phyloP scores from a whole-genome alignment of 1,139 yeast species.

The Entelexis sorbosivorans region DNA sequence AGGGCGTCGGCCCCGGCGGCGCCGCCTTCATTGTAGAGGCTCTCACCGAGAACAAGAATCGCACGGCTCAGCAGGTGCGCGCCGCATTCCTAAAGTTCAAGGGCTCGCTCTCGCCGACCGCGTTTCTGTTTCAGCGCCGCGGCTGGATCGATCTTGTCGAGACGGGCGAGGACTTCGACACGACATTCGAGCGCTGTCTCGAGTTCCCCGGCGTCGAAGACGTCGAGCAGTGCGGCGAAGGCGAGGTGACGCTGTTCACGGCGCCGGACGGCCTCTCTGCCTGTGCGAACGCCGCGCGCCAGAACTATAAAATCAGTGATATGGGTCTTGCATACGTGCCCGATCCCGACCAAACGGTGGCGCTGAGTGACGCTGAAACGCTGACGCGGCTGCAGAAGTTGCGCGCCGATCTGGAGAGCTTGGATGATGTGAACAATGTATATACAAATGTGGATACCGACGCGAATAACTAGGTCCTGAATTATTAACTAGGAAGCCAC shows the following conservation, averaged over 20 bases:
- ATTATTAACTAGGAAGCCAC: no score
- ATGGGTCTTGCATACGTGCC: slow-evolving; percentile 61
- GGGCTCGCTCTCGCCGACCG: slow-evolving; percentile 66
- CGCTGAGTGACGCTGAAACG: slow-evolving; percentile 36
- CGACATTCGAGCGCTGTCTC: slow-evolving; percentile 68
- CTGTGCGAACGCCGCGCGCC: slow-evolving; percentile 49
- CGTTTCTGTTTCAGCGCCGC: slow-evolving; percentile 61
- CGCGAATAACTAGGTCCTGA: not conserved
- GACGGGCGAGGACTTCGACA: slow-evolving; percentile 40
- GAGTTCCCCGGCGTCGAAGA: slow-evolving; percentile 50
- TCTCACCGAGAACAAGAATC: slow-evolving; percentile 73
- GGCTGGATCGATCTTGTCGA: slow-evolving; percentile 51
- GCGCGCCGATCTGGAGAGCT: slow-evolving; percentile 50
- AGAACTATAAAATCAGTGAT: slow-evolving; percentile 50
- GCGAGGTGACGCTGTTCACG: slow-evolving; percentile 33
- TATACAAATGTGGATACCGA: slow-evolving; percentile 39
- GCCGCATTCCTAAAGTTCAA: slow-evolving; percentile 61
- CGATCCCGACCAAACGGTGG: slow-evolving; percentile 41
- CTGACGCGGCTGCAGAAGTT: slow-evolving; percentile 49
- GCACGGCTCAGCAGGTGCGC: slow-evolving; percentile 68
- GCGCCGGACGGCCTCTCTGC: slow-evolving; percentile 52
- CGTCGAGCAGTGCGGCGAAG: slow-evolving; percentile 30
- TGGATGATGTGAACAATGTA: slow-evolving; percentile 72
- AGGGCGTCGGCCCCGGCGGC: slow-evolving; percentile 89
- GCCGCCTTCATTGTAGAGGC: slow-evolving; percentile 71